These are phyloP conservation scores for Scedosporium apiospermum DNA, from an alignment of 2,329 filamentous ascomycete species.

Conservation along the genomic window DNA sequence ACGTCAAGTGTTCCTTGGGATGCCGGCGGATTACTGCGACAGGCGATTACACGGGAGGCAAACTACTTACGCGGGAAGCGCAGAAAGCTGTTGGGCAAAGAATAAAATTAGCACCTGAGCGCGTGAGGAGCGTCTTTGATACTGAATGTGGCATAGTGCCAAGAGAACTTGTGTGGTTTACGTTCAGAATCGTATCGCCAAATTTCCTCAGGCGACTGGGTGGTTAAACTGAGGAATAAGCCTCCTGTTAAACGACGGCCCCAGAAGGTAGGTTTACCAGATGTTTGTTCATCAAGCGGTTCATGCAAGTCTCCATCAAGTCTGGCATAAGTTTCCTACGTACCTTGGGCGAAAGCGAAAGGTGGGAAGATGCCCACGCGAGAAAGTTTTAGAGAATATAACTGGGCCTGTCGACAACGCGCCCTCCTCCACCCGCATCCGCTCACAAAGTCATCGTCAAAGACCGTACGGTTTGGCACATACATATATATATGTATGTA, in stretches of 20 bases:
- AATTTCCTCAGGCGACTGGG: conserved; percentile 18
- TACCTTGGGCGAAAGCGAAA: neutral
- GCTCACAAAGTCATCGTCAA: too few species aligned
- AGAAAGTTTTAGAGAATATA: neutral
- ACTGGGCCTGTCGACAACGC: neutral
- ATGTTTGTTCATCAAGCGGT: conserved; percentile 26
- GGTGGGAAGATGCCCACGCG: neutral
- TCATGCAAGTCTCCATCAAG: neutral
- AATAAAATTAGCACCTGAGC: too few species aligned
- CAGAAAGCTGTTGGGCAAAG: too few species aligned
- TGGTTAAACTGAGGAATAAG: conserved; percentile 14
- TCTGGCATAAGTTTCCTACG: neutral
- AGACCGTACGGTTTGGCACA: neutral
- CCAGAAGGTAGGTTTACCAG: conserved; percentile 31
- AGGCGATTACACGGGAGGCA: too few species aligned
- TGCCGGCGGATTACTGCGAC: too few species aligned
- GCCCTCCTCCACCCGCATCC: too few species aligned
- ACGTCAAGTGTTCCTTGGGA: too few species aligned
- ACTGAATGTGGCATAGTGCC: neutral
- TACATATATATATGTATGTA: neutral
- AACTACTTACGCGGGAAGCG: too few species aligned
- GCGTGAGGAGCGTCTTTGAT: too few species aligned
- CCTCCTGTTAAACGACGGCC: conserved; percentile 17
- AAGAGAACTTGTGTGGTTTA: neutral
- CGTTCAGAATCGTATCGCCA: neutral